These are phyloP conservation scores for Boletus vermiculosoides DNA, from an alignment of 768 basidiomycete species.

Conservation along the genomic window DNA sequence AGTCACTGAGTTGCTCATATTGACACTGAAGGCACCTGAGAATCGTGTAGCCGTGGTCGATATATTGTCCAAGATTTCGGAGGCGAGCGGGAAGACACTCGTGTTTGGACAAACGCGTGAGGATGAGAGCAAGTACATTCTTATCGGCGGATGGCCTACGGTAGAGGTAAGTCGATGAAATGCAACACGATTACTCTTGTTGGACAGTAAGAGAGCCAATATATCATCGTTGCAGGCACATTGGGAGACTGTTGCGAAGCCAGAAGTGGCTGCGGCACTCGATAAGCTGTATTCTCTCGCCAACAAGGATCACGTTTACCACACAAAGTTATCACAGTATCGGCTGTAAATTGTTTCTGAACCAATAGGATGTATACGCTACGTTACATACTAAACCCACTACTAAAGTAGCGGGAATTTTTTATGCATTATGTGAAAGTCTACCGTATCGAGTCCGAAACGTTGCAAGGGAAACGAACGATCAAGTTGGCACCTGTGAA, in stretches of 20 bases:
- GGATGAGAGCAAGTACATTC: constrained; percentile 21
- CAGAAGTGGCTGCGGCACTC: constrained; percentile 8
- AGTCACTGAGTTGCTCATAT: constrained; percentile 21
- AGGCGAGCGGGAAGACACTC: constrained; percentile 8
- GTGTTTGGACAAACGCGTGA: constrained; percentile 23
- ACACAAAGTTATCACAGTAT: constrained; percentile 11
- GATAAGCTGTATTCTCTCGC: constrained; percentile 14
- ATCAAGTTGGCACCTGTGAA: no score
- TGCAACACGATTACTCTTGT: background rate
- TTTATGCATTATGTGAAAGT: no score
- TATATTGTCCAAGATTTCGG: constrained; percentile 10
- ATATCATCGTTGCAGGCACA: constrained; percentile 15
- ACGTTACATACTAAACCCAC: no score
- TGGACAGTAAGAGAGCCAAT: background rate
- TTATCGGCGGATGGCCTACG: constrained; percentile 22
- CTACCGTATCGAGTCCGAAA: no score
- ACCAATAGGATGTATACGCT: background rate
- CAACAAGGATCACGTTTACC: constrained; percentile 15
- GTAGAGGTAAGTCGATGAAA: constrained; percentile 22
- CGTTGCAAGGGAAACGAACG: no score
- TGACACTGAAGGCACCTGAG: constrained; percentile 23
- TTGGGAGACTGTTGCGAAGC: background rate
- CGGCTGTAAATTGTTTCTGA: background rate
- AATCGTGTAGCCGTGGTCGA: constrained; percentile 18
- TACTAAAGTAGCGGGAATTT: no score